These are phyloP conservation scores for Phycomyces blakesleeanus DNA, from an alignment of 192 early-diverging fungal species.

Conservation along the genomic window DNA sequence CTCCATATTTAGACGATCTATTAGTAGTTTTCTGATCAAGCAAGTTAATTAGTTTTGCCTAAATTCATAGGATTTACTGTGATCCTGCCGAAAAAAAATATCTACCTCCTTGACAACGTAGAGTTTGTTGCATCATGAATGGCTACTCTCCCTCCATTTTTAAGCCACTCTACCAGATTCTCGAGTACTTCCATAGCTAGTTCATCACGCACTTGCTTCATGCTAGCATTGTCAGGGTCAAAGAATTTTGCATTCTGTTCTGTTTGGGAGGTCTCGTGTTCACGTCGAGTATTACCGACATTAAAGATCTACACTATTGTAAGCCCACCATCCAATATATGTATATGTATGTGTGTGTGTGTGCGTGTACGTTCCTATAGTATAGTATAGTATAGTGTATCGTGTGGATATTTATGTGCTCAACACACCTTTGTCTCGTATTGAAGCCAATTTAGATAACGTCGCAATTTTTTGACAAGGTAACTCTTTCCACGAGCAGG, in stretches of 20 bases:
- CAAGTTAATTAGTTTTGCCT: not conserved
- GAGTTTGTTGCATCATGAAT: slow-evolving; percentile 97
- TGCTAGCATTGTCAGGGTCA: slow-evolving; percentile 81
- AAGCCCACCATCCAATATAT: not conserved
- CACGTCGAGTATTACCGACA: slow-evolving; percentile 90
- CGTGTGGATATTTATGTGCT: too few relatives aligned
- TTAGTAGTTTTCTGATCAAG: slow-evolving; percentile 43
- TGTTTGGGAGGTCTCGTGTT: slow-evolving; percentile 37
- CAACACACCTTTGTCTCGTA: slow-evolving; percentile 67
- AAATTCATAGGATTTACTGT: too few relatives aligned
- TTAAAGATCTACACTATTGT: slow-evolving; percentile 71
- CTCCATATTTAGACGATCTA: slow-evolving; percentile 57
- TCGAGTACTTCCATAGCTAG: slow-evolving; percentile 90
- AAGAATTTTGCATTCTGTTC: slow-evolving; percentile 85
- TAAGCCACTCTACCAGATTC: slow-evolving; percentile 88
- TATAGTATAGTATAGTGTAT: too few relatives aligned
- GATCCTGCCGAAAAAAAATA: too few relatives aligned
- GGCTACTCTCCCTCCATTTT: slow-evolving; percentile 82
- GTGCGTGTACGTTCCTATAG: too few relatives aligned
- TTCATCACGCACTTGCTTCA: slow-evolving; percentile 75
- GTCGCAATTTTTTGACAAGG: slow-evolving; percentile 91
- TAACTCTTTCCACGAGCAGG: slow-evolving; percentile 96
- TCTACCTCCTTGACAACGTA: slow-evolving; percentile 75
- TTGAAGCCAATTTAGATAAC: slow-evolving; percentile 81
- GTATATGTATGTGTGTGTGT: too few relatives aligned